Percentiles rank a stretch among this genome's conserved stretches.
phyloP scores from a whole-genome alignment of 2,329 filamentous ascomycete genomes.

The Westerdykella sp. region DNA sequence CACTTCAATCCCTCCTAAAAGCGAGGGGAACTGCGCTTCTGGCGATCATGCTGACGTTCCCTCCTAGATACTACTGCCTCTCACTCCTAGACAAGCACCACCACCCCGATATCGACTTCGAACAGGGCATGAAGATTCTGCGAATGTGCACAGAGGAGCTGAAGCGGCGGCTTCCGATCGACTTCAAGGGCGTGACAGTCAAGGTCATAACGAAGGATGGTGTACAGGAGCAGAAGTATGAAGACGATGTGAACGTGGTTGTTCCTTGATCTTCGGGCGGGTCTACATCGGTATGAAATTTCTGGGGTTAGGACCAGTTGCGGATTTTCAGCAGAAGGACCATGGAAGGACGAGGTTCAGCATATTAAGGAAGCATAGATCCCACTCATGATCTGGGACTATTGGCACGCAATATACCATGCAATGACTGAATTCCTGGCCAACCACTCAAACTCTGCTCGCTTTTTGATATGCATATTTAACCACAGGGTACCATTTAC shows the following conservation, averaged over 20 bases:
- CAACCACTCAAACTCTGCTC: no score
- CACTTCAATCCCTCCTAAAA: not conserved
- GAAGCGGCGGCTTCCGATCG: constrained; percentile 92
- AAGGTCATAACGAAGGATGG: constrained; percentile 96
- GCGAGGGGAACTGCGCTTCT: not conserved
- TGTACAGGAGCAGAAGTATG: constrained; percentile 75
- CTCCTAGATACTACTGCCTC: constrained; percentile 82
- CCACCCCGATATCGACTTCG: constrained; percentile 84
- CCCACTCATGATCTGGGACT: no score
- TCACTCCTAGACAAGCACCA: constrained; percentile 98
- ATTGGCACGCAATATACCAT: no score
- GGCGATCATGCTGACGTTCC: not conserved
- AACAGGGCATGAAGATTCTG: constrained; percentile 85
- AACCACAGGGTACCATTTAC: no score
- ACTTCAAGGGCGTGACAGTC: constrained; percentile 94
- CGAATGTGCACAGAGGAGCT: constrained; percentile 95
- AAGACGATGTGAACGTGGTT: constrained; percentile 69
- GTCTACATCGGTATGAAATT: not conserved
- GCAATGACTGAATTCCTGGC: no score
- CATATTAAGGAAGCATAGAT: no score
- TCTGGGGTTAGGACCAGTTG: constrained; percentile 4
- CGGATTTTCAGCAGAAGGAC: constrained; percentile 2
- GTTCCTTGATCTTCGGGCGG: constrained; percentile 43
- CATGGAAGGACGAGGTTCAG: not conserved
- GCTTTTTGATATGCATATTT: no score